phyloP scores from a whole-genome alignment of 352 stramenopile genomes.

The Globisporangium camurandrum region DNA sequence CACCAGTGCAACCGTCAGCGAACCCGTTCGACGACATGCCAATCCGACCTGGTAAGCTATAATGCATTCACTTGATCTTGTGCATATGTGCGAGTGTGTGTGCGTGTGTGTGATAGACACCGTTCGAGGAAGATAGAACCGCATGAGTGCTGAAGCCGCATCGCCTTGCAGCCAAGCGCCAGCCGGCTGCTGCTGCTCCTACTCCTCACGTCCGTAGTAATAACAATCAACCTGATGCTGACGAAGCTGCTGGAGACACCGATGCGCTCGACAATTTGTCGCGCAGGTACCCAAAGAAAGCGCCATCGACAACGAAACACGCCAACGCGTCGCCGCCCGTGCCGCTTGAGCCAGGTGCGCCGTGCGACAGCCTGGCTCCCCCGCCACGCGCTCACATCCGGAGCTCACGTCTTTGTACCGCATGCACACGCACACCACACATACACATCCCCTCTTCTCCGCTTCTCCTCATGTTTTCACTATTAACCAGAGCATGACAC shows the following conservation, averaged over 20 bases:
- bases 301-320: conserved; percentile 15
- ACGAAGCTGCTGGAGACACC: conserved; percentile 16
- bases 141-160: conserved; percentile 16
- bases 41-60: conserved; percentile 35
- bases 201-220: conserved; percentile 24
- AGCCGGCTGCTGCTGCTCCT: background rate
- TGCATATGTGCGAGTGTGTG: background rate
- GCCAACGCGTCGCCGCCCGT: conserved; percentile 15
- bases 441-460: background rate
- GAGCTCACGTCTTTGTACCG: background rate
- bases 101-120: background rate
- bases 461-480: background rate
- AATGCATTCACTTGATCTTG: background rate
- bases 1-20: conserved; percentile 7
- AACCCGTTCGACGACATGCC: conserved; percentile 34
- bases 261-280: conserved; percentile 63
- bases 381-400: too few species aligned
- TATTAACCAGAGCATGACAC: conserved; percentile 74
- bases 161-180: conserved; percentile 4
- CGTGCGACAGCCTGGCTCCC: background rate
- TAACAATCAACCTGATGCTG: conserved; percentile 49
- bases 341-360: conserved; percentile 41
- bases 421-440: background rate
- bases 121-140: conserved; percentile 16
- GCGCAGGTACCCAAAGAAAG: conserved; percentile 52